Evolutionary conservation across 805 yeast genomes (phyloP).

Genomic region (Candida schatavii): DNA sequence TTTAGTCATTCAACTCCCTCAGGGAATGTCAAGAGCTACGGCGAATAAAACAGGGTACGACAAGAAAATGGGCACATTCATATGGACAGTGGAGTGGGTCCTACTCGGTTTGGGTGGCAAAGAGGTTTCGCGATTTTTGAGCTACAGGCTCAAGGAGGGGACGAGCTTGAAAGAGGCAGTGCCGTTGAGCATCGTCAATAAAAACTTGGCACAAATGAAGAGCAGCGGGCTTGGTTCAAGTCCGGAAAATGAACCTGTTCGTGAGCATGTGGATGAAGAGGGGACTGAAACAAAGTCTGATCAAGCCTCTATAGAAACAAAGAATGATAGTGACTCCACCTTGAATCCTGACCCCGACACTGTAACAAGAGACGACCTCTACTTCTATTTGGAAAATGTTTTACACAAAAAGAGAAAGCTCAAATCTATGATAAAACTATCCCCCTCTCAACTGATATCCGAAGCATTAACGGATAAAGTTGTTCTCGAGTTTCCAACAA

Average conservation of each 20-base stretch:
- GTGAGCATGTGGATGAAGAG: neutral
- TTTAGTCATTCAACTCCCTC: conserved; percentile 57
- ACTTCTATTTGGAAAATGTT: conserved; percentile 34
- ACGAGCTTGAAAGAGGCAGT: conserved; percentile 33
- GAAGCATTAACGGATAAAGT: conserved; percentile 52
- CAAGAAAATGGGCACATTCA: conserved; percentile 53
- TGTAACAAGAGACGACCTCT: conserved; percentile 23
- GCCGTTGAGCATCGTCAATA: conserved; percentile 35
- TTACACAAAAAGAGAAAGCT: conserved; percentile 11
- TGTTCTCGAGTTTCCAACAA: conserved; percentile 77
- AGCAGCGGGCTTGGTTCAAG: too few species aligned
- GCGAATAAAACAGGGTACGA: conserved; percentile 72
- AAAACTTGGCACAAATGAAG: conserved; percentile 6
- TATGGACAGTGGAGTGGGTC: conserved; percentile 82
- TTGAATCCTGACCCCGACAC: too few species aligned
- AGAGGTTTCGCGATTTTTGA: conserved; percentile 35
- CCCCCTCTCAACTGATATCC: conserved; percentile 35
- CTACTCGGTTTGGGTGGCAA: conserved; percentile 30
- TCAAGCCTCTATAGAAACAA: neutral
- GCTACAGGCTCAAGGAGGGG: conserved; percentile 42
- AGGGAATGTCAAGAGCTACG: conserved; percentile 68
- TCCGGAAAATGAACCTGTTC: neutral
- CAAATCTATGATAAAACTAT: conserved; percentile 36
- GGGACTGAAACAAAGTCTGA: neutral
- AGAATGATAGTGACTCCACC: neutral